These are phyloP conservation scores for Rhodotorula mucilaginosa DNA, from an alignment of 1,284 basidiomycete genomes.

Conservation along the genomic window DNA sequence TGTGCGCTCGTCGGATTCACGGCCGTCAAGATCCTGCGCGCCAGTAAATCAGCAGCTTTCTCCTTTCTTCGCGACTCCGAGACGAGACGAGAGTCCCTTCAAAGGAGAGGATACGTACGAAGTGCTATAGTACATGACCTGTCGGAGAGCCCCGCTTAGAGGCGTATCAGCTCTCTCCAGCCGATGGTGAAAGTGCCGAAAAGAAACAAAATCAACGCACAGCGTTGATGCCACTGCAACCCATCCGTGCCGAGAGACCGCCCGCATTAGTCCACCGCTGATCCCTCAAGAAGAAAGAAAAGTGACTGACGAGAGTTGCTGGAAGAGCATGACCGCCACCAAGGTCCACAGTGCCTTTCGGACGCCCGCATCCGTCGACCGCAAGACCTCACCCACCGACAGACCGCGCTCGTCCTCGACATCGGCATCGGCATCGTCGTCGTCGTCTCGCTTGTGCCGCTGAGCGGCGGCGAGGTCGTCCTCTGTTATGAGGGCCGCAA, in stretches of 20 bases:
- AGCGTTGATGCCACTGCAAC: conserved; percentile 22
- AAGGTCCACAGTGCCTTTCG: conserved; percentile 23
- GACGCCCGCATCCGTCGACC: conserved; percentile 21
- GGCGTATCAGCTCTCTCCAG: background rate
- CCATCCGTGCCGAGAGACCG: background rate
- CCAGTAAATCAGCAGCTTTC: background rate
- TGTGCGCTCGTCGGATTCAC: conserved; percentile 39
- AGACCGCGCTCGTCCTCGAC: background rate
- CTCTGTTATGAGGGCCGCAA: too few species aligned
- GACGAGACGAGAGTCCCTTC: too few species aligned
- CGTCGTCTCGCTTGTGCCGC: background rate
- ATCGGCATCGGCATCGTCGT: background rate
- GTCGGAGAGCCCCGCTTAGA: background rate
- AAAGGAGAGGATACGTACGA: background rate
- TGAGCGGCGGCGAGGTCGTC: background rate
- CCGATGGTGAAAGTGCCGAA: too few species aligned
- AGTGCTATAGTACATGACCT: conserved; percentile 28
- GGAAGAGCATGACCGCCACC: conserved; percentile 29
- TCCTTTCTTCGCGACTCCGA: too few species aligned
- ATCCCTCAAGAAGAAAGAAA: conserved; percentile 7
- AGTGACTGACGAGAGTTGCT: conserved; percentile 34
- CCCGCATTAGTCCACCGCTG: background rate
- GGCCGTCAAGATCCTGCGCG: conserved; percentile 38
- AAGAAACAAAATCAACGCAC: background rate
- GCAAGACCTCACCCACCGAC: conserved; percentile 20